Conservation (phyloP, 805 yeast genomes). For the Lachancea lanzarotensis region DNA sequence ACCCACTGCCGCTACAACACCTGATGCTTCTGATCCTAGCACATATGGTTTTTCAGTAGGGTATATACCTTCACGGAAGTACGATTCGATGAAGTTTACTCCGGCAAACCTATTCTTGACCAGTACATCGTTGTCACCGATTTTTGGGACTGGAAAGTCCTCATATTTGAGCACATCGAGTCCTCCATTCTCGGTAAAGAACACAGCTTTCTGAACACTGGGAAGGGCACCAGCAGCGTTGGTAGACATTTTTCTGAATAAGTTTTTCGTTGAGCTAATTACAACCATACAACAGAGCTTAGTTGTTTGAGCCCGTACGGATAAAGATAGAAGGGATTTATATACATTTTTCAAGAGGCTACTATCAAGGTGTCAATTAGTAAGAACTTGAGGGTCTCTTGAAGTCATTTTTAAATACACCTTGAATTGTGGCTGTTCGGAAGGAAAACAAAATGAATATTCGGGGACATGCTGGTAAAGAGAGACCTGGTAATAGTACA, state of each 20-base stretch:
- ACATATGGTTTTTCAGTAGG: slow-evolving; percentile 53
- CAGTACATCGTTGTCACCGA: slow-evolving; percentile 49
- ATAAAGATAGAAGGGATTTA: too few relatives aligned
- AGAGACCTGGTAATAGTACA: too few relatives aligned
- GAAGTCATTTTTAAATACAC: too few relatives aligned
- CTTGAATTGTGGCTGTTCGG: too few relatives aligned
- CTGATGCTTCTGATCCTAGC: slow-evolving; percentile 71
- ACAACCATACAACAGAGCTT: too few relatives aligned
- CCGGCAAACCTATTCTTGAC: slow-evolving; percentile 75
- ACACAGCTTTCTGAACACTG: slow-evolving; percentile 47
- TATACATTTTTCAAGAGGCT: too few relatives aligned
- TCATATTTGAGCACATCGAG: slow-evolving; percentile 54
- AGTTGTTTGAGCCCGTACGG: too few relatives aligned
- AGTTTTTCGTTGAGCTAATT: not conserved
- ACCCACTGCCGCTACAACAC: slow-evolving; percentile 63
- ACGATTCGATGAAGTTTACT: slow-evolving; percentile 73
- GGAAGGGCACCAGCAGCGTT: slow-evolving; percentile 31
- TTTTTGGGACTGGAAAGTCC: slow-evolving; percentile 53
- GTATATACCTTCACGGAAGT: slow-evolving; percentile 75
- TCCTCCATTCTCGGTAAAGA: slow-evolving; percentile 50
- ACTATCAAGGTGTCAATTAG: too few relatives aligned
- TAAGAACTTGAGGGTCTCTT: too few relatives aligned
- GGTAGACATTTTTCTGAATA: not conserved
- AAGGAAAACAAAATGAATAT: too few relatives aligned
- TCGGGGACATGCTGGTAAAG: too few relatives aligned